Evolutionary conservation across 2,329 filamentous ascomycete genomes (phyloP).

Genomic region (Botrytis paeoniae): DNA sequence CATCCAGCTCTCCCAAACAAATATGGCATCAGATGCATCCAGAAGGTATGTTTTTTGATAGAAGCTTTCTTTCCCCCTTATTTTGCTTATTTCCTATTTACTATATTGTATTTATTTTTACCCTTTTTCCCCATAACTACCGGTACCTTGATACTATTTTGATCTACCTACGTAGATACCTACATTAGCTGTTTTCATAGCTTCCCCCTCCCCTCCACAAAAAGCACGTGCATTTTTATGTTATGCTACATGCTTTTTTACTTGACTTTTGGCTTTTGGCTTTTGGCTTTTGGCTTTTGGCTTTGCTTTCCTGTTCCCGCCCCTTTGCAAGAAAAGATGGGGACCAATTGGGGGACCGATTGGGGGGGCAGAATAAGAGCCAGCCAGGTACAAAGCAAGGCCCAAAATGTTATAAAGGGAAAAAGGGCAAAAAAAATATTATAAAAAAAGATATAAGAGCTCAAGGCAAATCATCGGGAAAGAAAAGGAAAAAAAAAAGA

Average conservation of each 20-base stretch:
- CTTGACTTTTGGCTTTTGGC: background rate
- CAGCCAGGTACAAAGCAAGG: background rate
- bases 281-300: background rate
- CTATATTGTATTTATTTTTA: background rate
- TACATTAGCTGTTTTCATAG: conserved; percentile 14
- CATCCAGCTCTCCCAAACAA: background rate
- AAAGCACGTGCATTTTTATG: conserved; percentile 19
- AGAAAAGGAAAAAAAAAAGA: background rate
- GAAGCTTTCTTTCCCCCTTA: background rate
- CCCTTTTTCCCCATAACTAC: background rate
- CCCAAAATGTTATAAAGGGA: background rate
- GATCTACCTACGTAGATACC: conserved; percentile 2
- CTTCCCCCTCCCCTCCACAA: conserved; percentile 21
- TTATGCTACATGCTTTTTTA: background rate
- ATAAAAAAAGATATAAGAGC: background rate
- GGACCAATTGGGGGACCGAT: background rate
- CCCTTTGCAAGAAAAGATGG: background rate
- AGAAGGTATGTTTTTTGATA: conserved; percentile 29
- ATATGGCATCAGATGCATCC: conserved; percentile 35
- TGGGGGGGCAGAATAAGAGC: background rate
- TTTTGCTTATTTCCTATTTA: background rate
- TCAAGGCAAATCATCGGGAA: conserved; percentile 1
- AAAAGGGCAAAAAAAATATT: background rate
- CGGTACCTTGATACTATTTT: conserved; percentile 2
- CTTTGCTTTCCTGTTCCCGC: background rate